These are phyloP conservation scores for Sugiyamaella pinicola DNA, from an alignment of 1,139 yeast species.

Conservation along the genomic window DNA sequence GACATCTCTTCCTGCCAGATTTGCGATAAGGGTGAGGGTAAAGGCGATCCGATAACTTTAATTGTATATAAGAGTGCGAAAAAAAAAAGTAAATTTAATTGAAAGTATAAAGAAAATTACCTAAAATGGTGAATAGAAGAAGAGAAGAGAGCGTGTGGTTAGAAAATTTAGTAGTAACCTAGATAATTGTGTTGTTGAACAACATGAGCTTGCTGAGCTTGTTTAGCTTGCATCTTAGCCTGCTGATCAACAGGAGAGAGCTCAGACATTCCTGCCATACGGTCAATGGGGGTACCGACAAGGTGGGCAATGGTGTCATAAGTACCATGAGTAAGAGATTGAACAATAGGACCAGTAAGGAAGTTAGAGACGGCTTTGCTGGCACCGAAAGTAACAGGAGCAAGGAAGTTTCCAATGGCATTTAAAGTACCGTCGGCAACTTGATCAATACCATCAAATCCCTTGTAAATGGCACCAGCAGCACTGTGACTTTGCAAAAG, in stretches of 20 bases:
- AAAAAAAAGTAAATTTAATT: too few relatives aligned
- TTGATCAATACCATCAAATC: constrained; percentile 19
- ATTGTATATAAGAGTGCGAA: too few relatives aligned
- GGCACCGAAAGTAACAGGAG: constrained; percentile 17
- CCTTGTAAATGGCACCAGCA: constrained; percentile 20
- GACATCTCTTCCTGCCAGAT: background rate
- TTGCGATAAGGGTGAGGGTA: background rate
- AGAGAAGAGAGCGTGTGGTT: too few relatives aligned
- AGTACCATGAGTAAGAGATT: constrained; percentile 26
- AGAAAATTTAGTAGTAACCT: too few relatives aligned
- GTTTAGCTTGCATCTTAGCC: background rate
- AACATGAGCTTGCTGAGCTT: background rate
- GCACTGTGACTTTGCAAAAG: constrained; percentile 17
- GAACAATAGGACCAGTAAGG: constrained; percentile 26
- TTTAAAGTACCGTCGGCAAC: constrained; percentile 19
- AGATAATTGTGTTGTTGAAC: constrained; percentile 2
- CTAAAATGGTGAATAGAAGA: too few relatives aligned
- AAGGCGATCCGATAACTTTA: too few relatives aligned
- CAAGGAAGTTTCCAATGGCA: constrained; percentile 19
- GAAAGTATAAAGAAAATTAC: background rate
- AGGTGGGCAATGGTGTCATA: constrained; percentile 22
- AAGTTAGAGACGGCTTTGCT: constrained; percentile 22
- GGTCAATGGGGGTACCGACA: constrained; percentile 23
- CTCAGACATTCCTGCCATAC: constrained; percentile 11
- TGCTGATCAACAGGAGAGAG: constrained; percentile 11